Percentiles rank a stretch among this genome's conserved stretches.
phyloP scores from a whole-genome alignment of 495 filamentous ascomycete species.

The Lindgomyces ingoldianus region DNA sequence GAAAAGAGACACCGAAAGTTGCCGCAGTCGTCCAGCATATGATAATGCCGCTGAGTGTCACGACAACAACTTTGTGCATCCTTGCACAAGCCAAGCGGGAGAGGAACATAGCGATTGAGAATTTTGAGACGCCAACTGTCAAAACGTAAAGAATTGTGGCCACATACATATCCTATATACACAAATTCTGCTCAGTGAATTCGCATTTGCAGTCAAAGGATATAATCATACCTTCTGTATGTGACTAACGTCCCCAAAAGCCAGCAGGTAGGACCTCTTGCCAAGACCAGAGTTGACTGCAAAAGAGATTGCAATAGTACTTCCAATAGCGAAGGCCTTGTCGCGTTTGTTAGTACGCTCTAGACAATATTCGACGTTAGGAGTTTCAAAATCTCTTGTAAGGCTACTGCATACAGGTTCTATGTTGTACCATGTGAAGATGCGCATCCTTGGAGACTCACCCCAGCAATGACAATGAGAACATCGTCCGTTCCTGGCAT shows the following conservation, averaged over 20 bases:
- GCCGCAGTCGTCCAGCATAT: conserved; percentile 17
- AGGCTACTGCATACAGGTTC: too few species aligned
- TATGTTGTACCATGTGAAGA: too few species aligned
- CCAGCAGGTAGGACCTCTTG: not conserved
- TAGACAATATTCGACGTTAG: too few species aligned
- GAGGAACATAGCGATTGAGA: conserved; percentile 22
- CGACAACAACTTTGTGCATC: conserved; percentile 6
- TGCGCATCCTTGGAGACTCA: too few species aligned
- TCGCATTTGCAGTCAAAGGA: not conserved
- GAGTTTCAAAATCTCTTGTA: too few species aligned
- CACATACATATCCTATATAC: conserved; percentile 25
- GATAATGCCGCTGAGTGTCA: not conserved
- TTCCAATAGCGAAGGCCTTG: conserved; percentile 11
- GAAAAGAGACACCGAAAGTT: conserved; percentile 8
- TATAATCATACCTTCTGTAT: conserved; percentile 5
- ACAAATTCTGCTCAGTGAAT: not conserved
- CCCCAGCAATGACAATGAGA: conserved; percentile 9
- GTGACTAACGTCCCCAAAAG: not conserved
- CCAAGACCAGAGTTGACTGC: conserved; percentile 10
- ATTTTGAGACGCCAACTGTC: conserved; percentile 16
- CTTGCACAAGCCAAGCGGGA: conserved; percentile 5
- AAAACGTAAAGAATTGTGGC: conserved; percentile 24
- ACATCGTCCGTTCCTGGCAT: conserved; percentile 10
- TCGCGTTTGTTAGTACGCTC: not conserved
- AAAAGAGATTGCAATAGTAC: conserved; percentile 8